These are phyloP conservation scores for Penicillium oxalicum DNA, from an alignment of 2,329 filamentous ascomycete genomes.

Conservation along the genomic window DNA sequence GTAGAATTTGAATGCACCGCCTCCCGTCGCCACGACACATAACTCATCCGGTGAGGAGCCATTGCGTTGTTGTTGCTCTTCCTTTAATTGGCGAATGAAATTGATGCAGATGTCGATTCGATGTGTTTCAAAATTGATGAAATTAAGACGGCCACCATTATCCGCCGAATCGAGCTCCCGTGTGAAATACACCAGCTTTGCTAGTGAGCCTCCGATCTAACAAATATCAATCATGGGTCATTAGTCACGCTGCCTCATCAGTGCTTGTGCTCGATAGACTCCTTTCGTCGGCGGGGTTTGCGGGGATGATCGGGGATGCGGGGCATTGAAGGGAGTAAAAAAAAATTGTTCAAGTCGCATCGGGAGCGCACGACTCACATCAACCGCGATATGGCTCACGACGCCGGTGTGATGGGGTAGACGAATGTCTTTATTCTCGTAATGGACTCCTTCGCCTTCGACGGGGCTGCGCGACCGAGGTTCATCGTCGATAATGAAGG, in stretches of 20 bases:
- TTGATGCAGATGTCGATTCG: slow-evolving; percentile 88
- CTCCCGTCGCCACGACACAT: slow-evolving; percentile 91
- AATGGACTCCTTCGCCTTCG: slow-evolving; percentile 53
- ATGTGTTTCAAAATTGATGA: slow-evolving; percentile 93
- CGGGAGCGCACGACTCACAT: slow-evolving; percentile 56
- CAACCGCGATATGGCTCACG: slow-evolving; percentile 93
- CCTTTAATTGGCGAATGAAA: slow-evolving; percentile 80
- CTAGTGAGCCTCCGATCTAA: slow-evolving; percentile 89
- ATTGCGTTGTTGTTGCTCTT: slow-evolving; percentile 72
- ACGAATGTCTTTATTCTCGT: slow-evolving; percentile 89
- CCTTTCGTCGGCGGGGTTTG: slow-evolving; percentile 15
- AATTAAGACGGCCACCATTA: slow-evolving; percentile 85
- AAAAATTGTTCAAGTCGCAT: background rate
- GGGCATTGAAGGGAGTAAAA: background rate
- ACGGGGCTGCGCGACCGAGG: slow-evolving; percentile 45
- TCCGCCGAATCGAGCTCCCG: slow-evolving; percentile 74
- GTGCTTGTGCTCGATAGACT: slow-evolving; percentile 3
- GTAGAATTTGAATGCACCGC: slow-evolving; percentile 95
- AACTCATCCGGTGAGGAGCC: slow-evolving; percentile 64
- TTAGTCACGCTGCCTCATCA: slow-evolving; percentile 2
- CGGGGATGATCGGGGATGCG: slow-evolving; percentile 25
- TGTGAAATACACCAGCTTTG: slow-evolving; percentile 96
- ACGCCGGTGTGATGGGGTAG: slow-evolving; percentile 90
- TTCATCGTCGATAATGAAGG: slow-evolving; percentile 89
- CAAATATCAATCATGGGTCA: background rate